A percentile compares a stretch with the other conserved stretches of the same genome.
These are phyloP conservation scores for Carex myosuroides DNA, from an alignment of 176 grass and related monocot species.

Conservation along the genomic window DNA sequence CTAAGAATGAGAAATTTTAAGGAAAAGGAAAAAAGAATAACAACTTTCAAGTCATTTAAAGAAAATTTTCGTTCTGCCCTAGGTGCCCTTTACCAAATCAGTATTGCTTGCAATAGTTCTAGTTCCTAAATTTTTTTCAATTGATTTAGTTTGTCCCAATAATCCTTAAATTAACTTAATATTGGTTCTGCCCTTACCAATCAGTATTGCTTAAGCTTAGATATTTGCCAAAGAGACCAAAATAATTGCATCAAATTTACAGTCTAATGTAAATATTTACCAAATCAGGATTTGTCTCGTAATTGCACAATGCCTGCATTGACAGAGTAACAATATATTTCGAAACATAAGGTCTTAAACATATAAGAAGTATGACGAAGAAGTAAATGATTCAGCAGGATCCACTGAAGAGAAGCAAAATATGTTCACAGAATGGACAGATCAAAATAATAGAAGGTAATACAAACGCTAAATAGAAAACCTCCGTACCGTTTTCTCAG, in stretches of 20 bases:
- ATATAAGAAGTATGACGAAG: neutral
- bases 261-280: neutral
- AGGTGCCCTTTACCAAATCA: neutral
- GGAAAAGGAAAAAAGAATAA: neutral
- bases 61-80: neutral
- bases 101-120: too few relatives aligned
- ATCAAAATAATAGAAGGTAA: neutral
- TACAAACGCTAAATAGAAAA: neutral
- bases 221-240: neutral
- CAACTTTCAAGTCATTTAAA: neutral
- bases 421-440: neutral
- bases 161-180: neutral
- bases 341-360: neutral
- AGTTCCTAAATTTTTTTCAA: neutral
- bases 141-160: neutral
- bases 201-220: neutral
- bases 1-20: constrained; percentile 1
- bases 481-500: neutral
- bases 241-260: neutral
- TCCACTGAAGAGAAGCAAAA: neutral
- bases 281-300: neutral
- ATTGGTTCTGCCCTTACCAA: neutral
- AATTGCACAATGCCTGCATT: neutral
- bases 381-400: neutral
- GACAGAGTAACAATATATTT: neutral